Base-by-base conservation (phyloP, 2,329 filamentous ascomycete genomes). In the Fusarium sp. region DNA sequence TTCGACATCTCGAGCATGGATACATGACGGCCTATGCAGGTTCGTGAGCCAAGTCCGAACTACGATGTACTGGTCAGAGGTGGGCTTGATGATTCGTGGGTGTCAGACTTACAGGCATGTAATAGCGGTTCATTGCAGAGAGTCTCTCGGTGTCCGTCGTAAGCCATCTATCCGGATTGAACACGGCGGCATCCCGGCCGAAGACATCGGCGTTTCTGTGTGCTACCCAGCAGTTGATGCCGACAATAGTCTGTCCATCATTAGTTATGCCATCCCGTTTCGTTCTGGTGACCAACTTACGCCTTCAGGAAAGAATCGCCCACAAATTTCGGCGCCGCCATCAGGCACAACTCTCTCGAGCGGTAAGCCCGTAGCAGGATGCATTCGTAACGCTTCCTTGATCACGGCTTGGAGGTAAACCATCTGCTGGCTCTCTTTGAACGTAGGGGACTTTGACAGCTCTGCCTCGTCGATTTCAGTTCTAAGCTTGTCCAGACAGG, bases 1-100 rank as follows among this genome's bases (percentile, higher is more conserved):
- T 74, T 74, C 0, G 63, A 69, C 62, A 74, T 74, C n/a, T 74
- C 72, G 5, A 75, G 69, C 53, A 72, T 71, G 1, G 72, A 74
- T 11, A 74, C 62, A 4, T 74, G 72, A 0, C 71, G 70, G 0
- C 72, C 72, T 7, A 74, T 73, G 2, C 72, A 74, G 3, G 55
- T 72, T 18, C 72, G 60, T 20, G 72, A 74, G 0, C 72, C 72
- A 0, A 74, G 61, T 5, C 72, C 72, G n/a, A 74, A 74, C 72
- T 74, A 14, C 0, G 3, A 25, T 13, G 1, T 4, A 6, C 1
- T 6, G 1, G 37, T 73, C n/a, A n/a, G n/a, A n/a, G n/a, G n/a
- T n/a, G n/a, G n/a, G n/a, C n/a, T n/a, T n/a, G n/a, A n/a, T n/a
- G n/a, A n/a, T n/a, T n/a, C n/a, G n/a, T n/a, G n/a, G n/a, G n/a